Evolutionary conservation across 2,329 filamentous ascomycete genomes (phyloP), one percentile per base, ranked within the genome.

Genomic region (Dothistroma septosporum): DNA sequence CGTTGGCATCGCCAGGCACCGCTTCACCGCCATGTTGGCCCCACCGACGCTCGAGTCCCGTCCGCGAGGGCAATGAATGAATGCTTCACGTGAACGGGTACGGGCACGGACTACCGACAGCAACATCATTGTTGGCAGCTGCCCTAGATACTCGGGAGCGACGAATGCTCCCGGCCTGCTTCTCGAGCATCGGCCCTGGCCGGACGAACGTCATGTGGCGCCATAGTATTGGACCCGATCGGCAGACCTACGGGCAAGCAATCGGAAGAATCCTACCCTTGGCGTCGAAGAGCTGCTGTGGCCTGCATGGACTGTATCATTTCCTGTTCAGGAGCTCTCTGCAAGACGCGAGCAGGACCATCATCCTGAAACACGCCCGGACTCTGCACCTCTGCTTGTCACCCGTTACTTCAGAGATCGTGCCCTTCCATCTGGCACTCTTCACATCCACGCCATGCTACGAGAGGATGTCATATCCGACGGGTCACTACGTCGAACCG

Each of bases 21-120:
- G 60, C 64, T 60, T 70, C 68, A 70, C 69, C 69, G 69, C 69
- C 68, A 66, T 62, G 68, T 66, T 61, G 59, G 61, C 68, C 64
- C 67, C 68, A 57, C 64, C 49, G 21, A 46, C 21, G 44, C 32
- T 55, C 54, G 41, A 61, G 59, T 57, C 57, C 19, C 11, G 41
- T 47, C 55, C 54, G 9, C 5, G 47, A 50, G 47, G 47, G 22
- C 47, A 12, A 28, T n/a, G n/a, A n/a, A n/a, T n/a, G n/a, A n/a
- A n/a, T n/a, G 47, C 47, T 31, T 24, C 47, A 50, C 47, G 47
- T 50, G 47, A 24, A 28, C 47, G 21, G 6, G 47, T 21, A 28
- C 28, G 21, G 6, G 47, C 47, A 28, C 28, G 21, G 22, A 32
- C 54, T 33, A 33, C 59, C 62, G 59, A 64, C 32, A 55, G 52